Evolutionary conservation across 2,329 filamentous ascomycete genomes (phyloP).

Genomic region (Trichophyton benhamiae): DNA sequence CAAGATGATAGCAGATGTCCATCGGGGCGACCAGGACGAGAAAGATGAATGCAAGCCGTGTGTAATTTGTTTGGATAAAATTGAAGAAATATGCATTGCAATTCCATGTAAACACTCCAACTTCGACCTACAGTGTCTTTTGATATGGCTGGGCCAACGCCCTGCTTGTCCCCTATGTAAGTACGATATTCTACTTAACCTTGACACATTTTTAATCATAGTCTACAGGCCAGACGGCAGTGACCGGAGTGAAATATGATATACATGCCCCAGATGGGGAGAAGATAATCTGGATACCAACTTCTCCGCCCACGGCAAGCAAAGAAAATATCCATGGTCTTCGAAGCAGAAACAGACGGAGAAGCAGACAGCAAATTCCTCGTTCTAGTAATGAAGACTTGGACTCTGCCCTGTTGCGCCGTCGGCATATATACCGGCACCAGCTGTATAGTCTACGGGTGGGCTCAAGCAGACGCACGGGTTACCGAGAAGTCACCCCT

Average conservation of each 20-base stretch:
- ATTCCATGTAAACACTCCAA: constrained; percentile 65
- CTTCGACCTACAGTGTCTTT: constrained; percentile 76
- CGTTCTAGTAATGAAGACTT: not conserved
- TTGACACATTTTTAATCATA: too few relatives aligned
- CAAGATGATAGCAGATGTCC: constrained; percentile 35
- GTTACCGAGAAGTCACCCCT: constrained; percentile 62
- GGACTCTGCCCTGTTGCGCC: constrained; percentile 19
- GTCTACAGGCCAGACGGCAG: constrained; percentile 37
- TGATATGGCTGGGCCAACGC: constrained; percentile 65
- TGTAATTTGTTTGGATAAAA: constrained; percentile 72
- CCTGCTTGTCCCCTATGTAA: constrained; percentile 69
- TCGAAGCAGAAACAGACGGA: not conserved
- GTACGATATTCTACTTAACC: constrained; percentile 21
- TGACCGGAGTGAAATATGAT: constrained; percentile 53
- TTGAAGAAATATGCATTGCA: constrained; percentile 60
- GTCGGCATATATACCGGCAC: constrained; percentile 60
- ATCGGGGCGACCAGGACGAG: constrained; percentile 19
- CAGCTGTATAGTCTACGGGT: constrained; percentile 68
- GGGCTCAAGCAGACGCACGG: constrained; percentile 65
- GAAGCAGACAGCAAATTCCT: not conserved
- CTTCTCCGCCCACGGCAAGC: not conserved
- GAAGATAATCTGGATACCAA: constrained; percentile 49
- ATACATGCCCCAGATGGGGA: constrained; percentile 41
- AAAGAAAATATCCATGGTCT: not conserved
- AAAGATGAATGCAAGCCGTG: constrained; percentile 44